A percentile compares a stretch with the other conserved stretches of the same genome.
These are phyloP conservation scores for Schizophyllum amplum DNA, from an alignment of 1,284 basidiomycete genomes.

Conservation along the genomic window DNA sequence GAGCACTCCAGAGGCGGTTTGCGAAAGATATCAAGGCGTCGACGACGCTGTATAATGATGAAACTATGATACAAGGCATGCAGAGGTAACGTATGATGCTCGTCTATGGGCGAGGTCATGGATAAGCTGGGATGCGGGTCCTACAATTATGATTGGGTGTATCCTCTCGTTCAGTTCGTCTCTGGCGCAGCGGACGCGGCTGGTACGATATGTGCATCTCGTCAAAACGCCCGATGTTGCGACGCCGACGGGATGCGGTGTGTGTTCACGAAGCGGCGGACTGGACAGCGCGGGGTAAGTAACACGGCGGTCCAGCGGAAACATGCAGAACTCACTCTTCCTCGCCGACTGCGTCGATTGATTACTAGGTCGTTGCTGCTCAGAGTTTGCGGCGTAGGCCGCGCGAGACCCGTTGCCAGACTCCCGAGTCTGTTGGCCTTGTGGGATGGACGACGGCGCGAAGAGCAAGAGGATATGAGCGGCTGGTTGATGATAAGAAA, in stretches of 20 bases:
- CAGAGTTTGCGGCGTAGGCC: not conserved
- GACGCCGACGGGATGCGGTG: not conserved
- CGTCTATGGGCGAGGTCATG: not conserved
- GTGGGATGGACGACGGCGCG: not conserved
- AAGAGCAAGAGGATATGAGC: not conserved
- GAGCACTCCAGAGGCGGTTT: too few relatives aligned
- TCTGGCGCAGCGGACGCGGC: not conserved
- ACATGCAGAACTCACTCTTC: not conserved
- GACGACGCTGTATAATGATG: too few relatives aligned
- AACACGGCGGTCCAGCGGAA: not conserved
- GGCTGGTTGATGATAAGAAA: conserved; percentile 4
- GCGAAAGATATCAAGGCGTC: too few relatives aligned
- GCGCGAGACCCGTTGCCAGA: not conserved
- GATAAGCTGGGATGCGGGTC: not conserved
- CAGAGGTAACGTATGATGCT: not conserved
- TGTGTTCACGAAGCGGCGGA: not conserved
- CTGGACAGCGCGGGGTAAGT: not conserved
- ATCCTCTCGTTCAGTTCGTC: not conserved
- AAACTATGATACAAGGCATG: not conserved
- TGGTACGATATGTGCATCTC: not conserved
- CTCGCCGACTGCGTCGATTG: not conserved
- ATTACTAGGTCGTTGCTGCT: not conserved
- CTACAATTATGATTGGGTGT: not conserved
- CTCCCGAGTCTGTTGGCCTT: not conserved
- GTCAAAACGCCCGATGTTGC: not conserved